Percentiles rank a stretch among this genome's conserved stretches.
Evolutionary conservation across 2,329 filamentous ascomycete genomes (phyloP).

Genomic region (Microdochium trichocladiopsis): DNA sequence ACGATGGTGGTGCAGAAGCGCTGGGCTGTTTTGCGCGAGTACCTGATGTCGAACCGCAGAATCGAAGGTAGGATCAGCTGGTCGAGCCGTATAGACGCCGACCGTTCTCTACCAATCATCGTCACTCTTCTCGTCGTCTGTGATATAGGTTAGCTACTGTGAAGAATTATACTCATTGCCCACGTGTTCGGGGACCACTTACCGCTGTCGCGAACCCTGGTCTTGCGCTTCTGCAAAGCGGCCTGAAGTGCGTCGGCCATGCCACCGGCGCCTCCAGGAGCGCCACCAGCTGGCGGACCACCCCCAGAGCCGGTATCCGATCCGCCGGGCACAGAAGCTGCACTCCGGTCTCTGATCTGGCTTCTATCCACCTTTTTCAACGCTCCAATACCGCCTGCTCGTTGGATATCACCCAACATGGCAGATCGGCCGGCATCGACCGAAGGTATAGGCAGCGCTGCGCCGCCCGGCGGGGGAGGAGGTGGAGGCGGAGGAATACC

Average conservation of each 20-base stretch:
- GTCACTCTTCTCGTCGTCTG: conserved; percentile 72
- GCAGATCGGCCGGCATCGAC: conserved; percentile 45
- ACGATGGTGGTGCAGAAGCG: too few species aligned
- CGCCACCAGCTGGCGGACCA: conserved; percentile 29
- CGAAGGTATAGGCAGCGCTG: conserved; percentile 32
- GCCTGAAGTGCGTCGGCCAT: conserved; percentile 80
- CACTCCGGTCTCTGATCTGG: conserved; percentile 67
- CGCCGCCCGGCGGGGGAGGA: conserved; percentile 42
- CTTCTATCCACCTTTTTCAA: conserved; percentile 69
- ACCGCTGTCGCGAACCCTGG: conserved; percentile 94
- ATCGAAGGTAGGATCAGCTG: background rate
- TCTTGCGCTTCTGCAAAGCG: conserved; percentile 74
- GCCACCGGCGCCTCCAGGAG: conserved; percentile 46
- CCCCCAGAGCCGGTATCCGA: conserved; percentile 14
- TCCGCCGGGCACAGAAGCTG: conserved; percentile 38
- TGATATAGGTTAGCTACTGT: conserved; percentile 10
- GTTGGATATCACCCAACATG: conserved; percentile 65
- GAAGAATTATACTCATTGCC: too few species aligned
- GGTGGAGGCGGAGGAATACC: conserved; percentile 11
- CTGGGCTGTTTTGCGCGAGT: background rate
- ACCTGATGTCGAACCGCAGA: background rate
- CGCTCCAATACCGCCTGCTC: conserved; percentile 56
- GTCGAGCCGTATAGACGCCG: conserved; percentile 2
- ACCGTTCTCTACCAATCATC: conserved; percentile 58
- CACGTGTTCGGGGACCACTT: conserved; percentile 37